These are phyloP conservation scores for Paramecium primaurelia DNA, from an alignment of 73 alveolate genomes.

Conservation along the genomic window DNA sequence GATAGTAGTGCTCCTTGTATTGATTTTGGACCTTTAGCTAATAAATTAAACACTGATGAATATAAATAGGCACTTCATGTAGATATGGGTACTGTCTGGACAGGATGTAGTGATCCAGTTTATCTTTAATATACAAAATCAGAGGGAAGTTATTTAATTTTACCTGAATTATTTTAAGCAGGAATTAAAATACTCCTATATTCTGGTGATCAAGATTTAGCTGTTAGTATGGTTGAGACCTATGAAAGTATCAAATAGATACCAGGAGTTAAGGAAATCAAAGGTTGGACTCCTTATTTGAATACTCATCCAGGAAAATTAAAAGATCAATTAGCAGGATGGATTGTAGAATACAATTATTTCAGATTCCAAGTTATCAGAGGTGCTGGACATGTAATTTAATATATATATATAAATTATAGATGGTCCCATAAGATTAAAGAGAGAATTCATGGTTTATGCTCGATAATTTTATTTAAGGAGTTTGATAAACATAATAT, in stretches of 20 bases:
- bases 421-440: slow-evolving; percentile 54
- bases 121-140: not conserved
- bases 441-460: slow-evolving; percentile 1
- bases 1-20: slow-evolving; percentile 1
- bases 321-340: slow-evolving; percentile 18
- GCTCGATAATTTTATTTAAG: not conserved
- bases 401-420: not conserved
- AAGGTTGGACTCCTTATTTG: slow-evolving; percentile 10
- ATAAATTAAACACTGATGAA: not conserved
- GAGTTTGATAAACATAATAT: not conserved
- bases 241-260: not conserved
- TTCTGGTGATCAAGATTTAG: slow-evolving; percentile 45
- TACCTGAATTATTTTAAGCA: not conserved
- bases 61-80: not conserved
- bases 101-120: slow-evolving; percentile 30
- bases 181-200: not conserved
- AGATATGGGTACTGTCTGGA: not conserved
- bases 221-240: slow-evolving; percentile 21
- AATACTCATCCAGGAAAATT: not conserved
- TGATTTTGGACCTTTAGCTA: slow-evolving; percentile 38
- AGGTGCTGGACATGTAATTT: slow-evolving; percentile 49
- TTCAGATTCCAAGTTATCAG: not conserved
- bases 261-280: not conserved
- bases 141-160: not conserved
- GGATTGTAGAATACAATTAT: not conserved